Percentiles rank a stretch among this genome's conserved stretches.
Evolutionary conservation across 352 stramenopile species (phyloP).

Genomic region (Phytophthora crassamura): DNA sequence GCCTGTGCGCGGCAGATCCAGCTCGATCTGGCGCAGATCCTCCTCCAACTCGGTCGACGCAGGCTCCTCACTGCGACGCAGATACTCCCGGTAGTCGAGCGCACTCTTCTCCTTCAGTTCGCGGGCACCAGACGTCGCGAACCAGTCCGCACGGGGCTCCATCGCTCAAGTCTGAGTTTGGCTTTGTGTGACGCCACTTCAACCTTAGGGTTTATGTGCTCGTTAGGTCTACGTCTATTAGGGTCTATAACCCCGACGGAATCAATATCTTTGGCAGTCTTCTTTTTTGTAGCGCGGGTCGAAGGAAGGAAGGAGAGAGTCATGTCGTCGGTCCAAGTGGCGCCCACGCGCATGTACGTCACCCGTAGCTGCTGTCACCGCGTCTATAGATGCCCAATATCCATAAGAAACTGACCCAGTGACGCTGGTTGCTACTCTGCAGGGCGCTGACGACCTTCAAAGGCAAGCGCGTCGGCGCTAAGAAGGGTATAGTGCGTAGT

Average conservation of each 20-base stretch:
- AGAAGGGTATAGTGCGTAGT: constrained; percentile 67
- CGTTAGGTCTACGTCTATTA: constrained; percentile 12
- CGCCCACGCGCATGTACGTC: constrained; percentile 83
- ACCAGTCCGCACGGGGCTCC: constrained; percentile 47
- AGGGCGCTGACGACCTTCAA: constrained; percentile 90
- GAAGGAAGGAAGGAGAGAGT: not conserved
- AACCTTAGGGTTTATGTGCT: constrained; percentile 16
- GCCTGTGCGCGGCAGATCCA: constrained; percentile 68
- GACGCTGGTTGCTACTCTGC: constrained; percentile 11
- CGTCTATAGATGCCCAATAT: not conserved
- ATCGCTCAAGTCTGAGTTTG: constrained; percentile 14
- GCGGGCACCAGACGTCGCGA: constrained; percentile 44
- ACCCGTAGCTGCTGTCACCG: not conserved
- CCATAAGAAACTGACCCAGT: not conserved
- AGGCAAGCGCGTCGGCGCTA: constrained; percentile 80
- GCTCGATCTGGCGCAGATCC: constrained; percentile 69
- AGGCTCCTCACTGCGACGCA: constrained; percentile 34
- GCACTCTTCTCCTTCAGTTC: constrained; percentile 43
- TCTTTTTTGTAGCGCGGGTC: constrained; percentile 4
- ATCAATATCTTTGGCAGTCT: constrained; percentile 29
- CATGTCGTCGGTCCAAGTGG: constrained; percentile 64
- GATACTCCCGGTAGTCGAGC: constrained; percentile 54
- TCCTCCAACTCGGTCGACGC: constrained; percentile 50
- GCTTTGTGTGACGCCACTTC: constrained; percentile 17
- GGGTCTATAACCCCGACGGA: constrained; percentile 13